These are phyloP conservation scores for Syzygium aqueum DNA, from an alignment of 345 rosid genomes.

Conservation along the genomic window DNA sequence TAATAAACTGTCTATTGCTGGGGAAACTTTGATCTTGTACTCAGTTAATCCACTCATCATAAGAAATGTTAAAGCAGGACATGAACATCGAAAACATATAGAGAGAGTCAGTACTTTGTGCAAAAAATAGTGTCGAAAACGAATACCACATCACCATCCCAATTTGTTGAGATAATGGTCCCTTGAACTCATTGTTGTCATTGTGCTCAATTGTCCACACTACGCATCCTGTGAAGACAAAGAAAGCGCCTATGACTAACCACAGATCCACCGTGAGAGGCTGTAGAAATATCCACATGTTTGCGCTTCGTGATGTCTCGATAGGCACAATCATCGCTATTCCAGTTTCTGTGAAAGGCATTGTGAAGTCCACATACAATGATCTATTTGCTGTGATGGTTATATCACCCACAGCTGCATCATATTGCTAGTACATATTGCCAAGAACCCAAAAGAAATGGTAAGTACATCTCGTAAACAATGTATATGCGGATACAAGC, in stretches of 20 bases:
- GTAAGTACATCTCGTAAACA: background rate
- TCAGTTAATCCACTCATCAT: background rate
- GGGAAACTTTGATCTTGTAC: background rate
- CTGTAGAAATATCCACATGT: constrained; percentile 42
- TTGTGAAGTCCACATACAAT: constrained; percentile 27
- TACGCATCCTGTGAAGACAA: constrained; percentile 27
- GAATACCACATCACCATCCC: constrained; percentile 32
- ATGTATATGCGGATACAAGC: background rate
- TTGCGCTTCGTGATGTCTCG: constrained; percentile 1
- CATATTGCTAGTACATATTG: background rate
- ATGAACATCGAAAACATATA: background rate
- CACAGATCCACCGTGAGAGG: constrained; percentile 41
- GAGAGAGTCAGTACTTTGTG: constrained; percentile 23
- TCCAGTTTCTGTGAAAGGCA: constrained; percentile 36
- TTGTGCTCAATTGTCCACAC: constrained; percentile 48
- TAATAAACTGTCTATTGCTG: background rate
- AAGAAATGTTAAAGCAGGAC: background rate
- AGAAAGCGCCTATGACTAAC: constrained; percentile 25
- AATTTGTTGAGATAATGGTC: constrained; percentile 24
- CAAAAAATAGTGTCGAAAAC: constrained; percentile 43
- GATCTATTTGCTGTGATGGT: constrained; percentile 28
- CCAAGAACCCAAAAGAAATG: background rate
- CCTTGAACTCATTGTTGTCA: constrained; percentile 26
- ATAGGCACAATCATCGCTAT: constrained; percentile 31
- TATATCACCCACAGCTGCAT: constrained; percentile 32